These are phyloP conservation scores for Pyrenochaeta sp. DNA, from an alignment of 2,329 filamentous ascomycete species.

Conservation along the genomic window DNA sequence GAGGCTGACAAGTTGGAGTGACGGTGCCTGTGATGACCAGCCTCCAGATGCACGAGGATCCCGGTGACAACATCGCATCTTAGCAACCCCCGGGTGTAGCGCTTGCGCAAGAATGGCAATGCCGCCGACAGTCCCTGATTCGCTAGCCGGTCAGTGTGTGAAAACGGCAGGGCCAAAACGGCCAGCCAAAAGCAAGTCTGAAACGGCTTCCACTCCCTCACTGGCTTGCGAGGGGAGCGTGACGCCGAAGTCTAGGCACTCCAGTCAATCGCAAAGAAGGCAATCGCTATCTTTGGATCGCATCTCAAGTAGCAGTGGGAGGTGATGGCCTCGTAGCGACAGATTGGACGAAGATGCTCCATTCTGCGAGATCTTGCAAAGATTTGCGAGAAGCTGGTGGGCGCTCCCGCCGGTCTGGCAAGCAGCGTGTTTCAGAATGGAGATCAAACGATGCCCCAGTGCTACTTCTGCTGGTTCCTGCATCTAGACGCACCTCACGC, in stretches of 20 bases:
- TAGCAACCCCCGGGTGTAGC: conserved; percentile 29
- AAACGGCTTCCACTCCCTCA: conserved; percentile 43
- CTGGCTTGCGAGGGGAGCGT: conserved; percentile 40
- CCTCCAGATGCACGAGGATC: conserved; percentile 39
- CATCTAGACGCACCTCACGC: conserved; percentile 37
- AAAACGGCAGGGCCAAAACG: conserved; percentile 31
- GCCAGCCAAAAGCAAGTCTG: conserved; percentile 46
- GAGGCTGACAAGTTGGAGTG: conserved; percentile 23
- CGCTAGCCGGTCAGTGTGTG: conserved; percentile 33
- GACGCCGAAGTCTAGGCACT: conserved; percentile 32
- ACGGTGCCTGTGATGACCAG: conserved; percentile 34
- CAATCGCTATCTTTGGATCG: conserved; percentile 17
- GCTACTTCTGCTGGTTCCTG: conserved; percentile 49
- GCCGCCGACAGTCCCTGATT: conserved; percentile 33
- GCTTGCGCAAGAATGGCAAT: conserved; percentile 39
- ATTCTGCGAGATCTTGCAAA: conserved; percentile 6
- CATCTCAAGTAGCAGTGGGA: neutral
- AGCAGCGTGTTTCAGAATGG: conserved; percentile 45
- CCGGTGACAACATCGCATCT: conserved; percentile 33
- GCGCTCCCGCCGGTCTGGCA: conserved; percentile 26
- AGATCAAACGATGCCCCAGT: conserved; percentile 48
- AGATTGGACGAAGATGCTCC: conserved; percentile 15
- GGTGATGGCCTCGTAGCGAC: conserved; percentile 5
- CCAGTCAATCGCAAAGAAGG: conserved; percentile 12
- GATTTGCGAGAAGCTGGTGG: conserved; percentile 21